Conservation (phyloP, 106 monocot species). For the Platanthera zijinensis region DNA sequence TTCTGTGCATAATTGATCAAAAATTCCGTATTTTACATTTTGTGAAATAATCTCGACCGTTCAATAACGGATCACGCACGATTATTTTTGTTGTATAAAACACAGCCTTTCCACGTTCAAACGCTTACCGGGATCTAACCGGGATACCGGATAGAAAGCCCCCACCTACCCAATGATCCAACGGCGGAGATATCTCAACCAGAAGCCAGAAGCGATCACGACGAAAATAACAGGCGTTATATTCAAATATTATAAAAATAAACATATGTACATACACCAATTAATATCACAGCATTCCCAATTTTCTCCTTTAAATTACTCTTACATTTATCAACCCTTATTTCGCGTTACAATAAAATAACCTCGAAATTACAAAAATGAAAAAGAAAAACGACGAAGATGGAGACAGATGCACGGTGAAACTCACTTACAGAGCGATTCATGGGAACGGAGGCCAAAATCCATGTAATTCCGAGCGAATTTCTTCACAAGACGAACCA, state of each 20-base stretch:
- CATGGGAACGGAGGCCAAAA: background rate
- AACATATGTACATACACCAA: background rate
- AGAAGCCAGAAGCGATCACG: background rate
- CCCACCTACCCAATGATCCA: background rate
- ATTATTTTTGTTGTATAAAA: no score
- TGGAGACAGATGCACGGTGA: background rate
- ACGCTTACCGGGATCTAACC: no score
- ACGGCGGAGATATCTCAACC: background rate
- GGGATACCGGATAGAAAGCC: background rate
- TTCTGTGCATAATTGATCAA: no score
- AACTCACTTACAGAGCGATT: background rate
- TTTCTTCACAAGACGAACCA: background rate
- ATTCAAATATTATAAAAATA: background rate
- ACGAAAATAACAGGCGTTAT: background rate
- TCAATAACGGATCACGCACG: no score
- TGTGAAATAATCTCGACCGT: no score
- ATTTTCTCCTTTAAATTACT: background rate
- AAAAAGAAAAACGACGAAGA: background rate
- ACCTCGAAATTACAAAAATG: background rate
- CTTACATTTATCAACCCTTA: background rate
- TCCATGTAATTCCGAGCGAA: background rate
- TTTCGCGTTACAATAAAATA: background rate
- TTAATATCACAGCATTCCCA: background rate
- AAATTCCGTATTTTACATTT: no score
- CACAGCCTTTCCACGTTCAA: no score